Evolutionary conservation across 2,329 filamentous ascomycete genomes (phyloP), one percentile per base, ranked within the genome.

Genomic region (Penicillium sp.): DNA sequence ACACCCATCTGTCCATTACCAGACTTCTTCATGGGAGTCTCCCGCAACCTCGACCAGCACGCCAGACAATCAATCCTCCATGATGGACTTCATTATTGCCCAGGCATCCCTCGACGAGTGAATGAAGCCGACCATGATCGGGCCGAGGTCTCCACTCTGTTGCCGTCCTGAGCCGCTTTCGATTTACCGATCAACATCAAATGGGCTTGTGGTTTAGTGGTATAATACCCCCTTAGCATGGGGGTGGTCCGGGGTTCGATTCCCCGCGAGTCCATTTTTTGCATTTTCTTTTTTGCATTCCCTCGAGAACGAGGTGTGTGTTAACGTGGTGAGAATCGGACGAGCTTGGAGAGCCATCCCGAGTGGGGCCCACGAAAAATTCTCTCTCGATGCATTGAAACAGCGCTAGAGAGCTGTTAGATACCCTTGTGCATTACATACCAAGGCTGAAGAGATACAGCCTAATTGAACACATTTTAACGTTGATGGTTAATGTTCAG

Each of bases 171-270:
- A 32, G 38, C 33, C 40, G 23, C 32, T 29, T 27, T 24, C 23
- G 12, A 18, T 1, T 4, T 8, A 4, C 23, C 40, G 29, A 41
- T 24, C 28, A 29, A 44, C 23, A 15, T 7, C n/a, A 3, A 9
- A 6, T 41, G 38, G 38, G 38, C 20, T 27, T 40, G 38, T 40
- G 24, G 70, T 73, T 72, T 72, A 72, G 70, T 72, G 71, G 71
- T 73, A 73, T 72, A 70, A 72, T 72, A 67, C 67, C 62, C 69
- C 68, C 69, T 72, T 72, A 72, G 70, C 68, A 72, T 74, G 70
- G 70, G 71, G 65, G 71, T 66, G 71, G 72, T 73, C 70, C 68
- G 66, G 69, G 70, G 70, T 72, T 73, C 69, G 70, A 74, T 74
- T 74, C 71, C 71, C 72, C 66, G 71, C 70, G 65, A 70, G 71